Base-by-base conservation (phyloP, 306 rosid species). In the Dalbergia cochinchinensis region DNA sequence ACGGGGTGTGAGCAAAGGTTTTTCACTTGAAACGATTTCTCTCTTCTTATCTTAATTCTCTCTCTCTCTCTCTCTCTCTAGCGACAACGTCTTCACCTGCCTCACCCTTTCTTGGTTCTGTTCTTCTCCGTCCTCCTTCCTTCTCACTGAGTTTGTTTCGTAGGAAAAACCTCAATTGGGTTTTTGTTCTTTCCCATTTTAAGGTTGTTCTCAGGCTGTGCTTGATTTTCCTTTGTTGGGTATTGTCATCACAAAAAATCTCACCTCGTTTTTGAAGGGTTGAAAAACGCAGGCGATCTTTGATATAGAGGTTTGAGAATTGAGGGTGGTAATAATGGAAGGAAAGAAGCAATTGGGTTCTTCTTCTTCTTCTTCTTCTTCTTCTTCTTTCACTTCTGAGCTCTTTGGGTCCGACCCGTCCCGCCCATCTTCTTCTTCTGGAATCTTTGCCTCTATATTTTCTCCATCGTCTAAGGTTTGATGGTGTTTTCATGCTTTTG, bases 321-420 rank as follows among this genome's bases (percentile, higher is more conserved):
- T 37, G 41, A 44, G 20, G 16, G 63, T 12, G 10, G n/a, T 41
- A 26, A 1, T 18, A 87, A 94, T 91, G 98, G 98, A 89, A 58
- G 97, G 89, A 61, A 87, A 65, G 26, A 91, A 89, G 51, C 33
- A 86, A 69, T 16, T 66, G 5, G 87, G 78, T 80, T 88, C 89
- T 44, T 91, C 92, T 8, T 69, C 53, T 10, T 47, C 57, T 44
- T 91, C 92, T 8, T 69, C 53, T 10, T 47, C 57, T 50, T 50
- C 89, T 9, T 83, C 83, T 65, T 85, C 97, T 63, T 90, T 89
- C 85, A 89, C 94, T 82, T 87, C 87, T 85, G 93, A 94, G 71
- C 89, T 89, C 65, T 90, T 92, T 61, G 98, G 91, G 8, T 82
- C 89, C 50, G 82, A 76, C 61, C 92, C 88, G 18, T 80, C 90